Evolutionary conservation across 306 rosid genomes (phyloP).

Genomic region (Quercus alba): DNA sequence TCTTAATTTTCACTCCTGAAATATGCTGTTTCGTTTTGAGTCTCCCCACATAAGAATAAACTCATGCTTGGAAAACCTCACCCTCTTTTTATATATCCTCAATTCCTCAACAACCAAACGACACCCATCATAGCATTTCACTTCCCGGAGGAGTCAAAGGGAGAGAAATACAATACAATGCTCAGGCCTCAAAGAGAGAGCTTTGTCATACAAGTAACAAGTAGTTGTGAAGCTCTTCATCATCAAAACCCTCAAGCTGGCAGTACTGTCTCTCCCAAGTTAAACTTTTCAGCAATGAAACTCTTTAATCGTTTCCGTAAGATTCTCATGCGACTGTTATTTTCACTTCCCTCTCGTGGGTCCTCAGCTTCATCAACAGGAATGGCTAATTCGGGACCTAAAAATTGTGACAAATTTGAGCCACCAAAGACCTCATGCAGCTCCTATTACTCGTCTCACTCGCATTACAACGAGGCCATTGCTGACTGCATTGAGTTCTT

Average conservation of each 20-base stretch:
- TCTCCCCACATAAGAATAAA: conserved; percentile 31
- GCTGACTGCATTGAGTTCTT: conserved; percentile 83
- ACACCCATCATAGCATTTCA: conserved; percentile 67
- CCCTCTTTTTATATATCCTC: conserved; percentile 20
- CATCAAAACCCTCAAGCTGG: not conserved
- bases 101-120: conserved; percentile 31
- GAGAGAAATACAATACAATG: conserved; percentile 44
- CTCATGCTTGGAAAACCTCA: conserved; percentile 28
- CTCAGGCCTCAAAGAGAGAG: conserved; percentile 20
- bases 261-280: conserved; percentile 6
- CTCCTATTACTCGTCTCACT: conserved; percentile 63
- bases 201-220: conserved; percentile 38
- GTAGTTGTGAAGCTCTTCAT: not conserved
- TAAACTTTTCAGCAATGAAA: conserved; percentile 60
- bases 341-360: conserved; percentile 33
- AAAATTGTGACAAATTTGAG: conserved; percentile 45
- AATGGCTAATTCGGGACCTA: conserved; percentile 16
- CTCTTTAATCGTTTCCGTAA: conserved; percentile 59
- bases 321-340: conserved; percentile 46
- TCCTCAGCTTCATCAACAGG: conserved; percentile 1
- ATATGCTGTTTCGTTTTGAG: not conserved
- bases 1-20: conserved; percentile 2
- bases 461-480: conserved; percentile 76
- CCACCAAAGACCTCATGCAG: conserved; percentile 85
- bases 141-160: conserved; percentile 54